Evolutionary conservation across 1,284 basidiomycete species (phyloP), one percentile per base, ranked within the genome.

Genomic region (Pascua sp.): DNA sequence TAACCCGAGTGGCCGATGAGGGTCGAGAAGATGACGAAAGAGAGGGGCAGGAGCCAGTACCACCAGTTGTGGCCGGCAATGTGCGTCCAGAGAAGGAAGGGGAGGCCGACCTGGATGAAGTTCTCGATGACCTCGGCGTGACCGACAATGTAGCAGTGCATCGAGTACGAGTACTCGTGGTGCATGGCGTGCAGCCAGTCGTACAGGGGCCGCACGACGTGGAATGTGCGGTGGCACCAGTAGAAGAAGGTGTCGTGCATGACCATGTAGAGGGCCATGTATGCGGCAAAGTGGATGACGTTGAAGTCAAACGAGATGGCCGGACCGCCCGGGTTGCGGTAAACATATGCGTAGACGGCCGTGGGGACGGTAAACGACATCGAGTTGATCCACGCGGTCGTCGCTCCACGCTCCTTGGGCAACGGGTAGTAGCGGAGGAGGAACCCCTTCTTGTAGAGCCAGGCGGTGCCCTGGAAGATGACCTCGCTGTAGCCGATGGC

Each of bases 161-260:
- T 52, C 17, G 51, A 37, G 51, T 52, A 47, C 51, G 51, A 46
- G 51, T 52, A 52, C 51, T 52, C 51, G 51, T 52, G 51, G 51
- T 52, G 51, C 51, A 52, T 52, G 12, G 43, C 51, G 51, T 52
- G 51, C 12, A 52, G 16, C 37, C 11, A 17, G 51, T 46, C 37
- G 51, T 52, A 52, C 5, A 52, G 36, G 17, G 44, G 44, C n/a
- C 51, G 51, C 12, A 46, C 15, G 18, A 52, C 18, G 38, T 52
- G 51, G 51, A 44, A 45, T 3, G 37, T 46, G 43, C 51, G 43
- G 44, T 52, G 51, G 51, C 11, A n/a, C 44, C 44, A 45, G 51
- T 46, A 52, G 44, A 52, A 52, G 51, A 39, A 52, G 17, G 51
- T 52, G 44, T 52, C 51, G 39, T 52, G 51, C 17, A 52, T 46